A percentile compares a stretch with the other conserved stretches of the same genome.
Evolutionary conservation across 768 basidiomycete genomes (phyloP).

Genomic region (Trametes cingulata): DNA sequence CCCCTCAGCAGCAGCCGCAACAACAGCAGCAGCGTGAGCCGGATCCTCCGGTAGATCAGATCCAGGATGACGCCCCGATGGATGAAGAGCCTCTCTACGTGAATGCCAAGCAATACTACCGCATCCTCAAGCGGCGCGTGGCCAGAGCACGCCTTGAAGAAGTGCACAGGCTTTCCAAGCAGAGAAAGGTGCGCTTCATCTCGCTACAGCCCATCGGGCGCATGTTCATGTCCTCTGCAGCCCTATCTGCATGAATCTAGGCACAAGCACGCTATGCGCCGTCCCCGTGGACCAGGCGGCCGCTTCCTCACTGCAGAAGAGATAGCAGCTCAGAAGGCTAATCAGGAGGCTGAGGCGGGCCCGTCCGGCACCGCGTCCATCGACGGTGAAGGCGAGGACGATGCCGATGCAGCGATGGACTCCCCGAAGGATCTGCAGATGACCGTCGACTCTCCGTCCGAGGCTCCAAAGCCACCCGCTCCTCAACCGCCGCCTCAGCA

Average conservation of each 20-base stretch:
- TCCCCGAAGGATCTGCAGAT: conserved; percentile 24
- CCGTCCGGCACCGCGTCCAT: conserved; percentile 33
- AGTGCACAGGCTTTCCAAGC: conserved; percentile 86
- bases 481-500: conserved; percentile 5
- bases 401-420: conserved; percentile 26
- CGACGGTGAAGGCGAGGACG: conserved; percentile 45
- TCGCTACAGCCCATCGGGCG: conserved; percentile 6
- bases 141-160: conserved; percentile 92
- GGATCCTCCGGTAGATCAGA: conserved; percentile 32
- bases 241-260: conserved; percentile 98
- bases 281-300: conserved; percentile 95
- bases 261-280: conserved; percentile 97
- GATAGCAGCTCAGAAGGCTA: conserved; percentile 77
- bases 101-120: conserved; percentile 98
- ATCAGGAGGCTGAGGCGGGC: conserved; percentile 37
- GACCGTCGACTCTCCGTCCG: conserved; percentile 25
- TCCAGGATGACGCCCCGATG: conserved; percentile 46
- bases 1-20: conserved; percentile 20
- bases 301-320: conserved; percentile 97
- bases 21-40: conserved; percentile 22
- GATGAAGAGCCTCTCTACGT: conserved; percentile 99
- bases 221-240: conserved; percentile 12
- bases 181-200: conserved; percentile 72
- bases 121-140: conserved; percentile 93
- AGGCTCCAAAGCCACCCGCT: conserved; percentile 4